A percentile compares a stretch with the other conserved stretches of the same genome.
These are phyloP conservation scores for Diddensiella transvaalensis DNA, from an alignment of 805 yeast species.

Conservation along the genomic window DNA sequence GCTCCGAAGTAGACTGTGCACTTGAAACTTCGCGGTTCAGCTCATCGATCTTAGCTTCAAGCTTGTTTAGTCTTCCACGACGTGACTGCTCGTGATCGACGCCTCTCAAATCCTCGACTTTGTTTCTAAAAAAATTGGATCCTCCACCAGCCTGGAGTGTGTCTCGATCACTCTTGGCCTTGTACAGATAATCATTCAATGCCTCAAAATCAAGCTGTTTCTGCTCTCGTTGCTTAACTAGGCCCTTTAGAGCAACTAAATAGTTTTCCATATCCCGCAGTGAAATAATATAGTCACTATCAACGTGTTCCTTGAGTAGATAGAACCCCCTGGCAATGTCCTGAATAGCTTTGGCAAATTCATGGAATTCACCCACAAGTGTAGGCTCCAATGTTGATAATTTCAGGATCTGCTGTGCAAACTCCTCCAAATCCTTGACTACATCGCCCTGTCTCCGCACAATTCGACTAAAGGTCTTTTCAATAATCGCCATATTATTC, in stretches of 20 bases:
- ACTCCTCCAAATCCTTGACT: conserved; percentile 65
- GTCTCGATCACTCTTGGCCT: conserved; percentile 65
- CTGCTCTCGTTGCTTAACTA: conserved; percentile 82
- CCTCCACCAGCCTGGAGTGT: conserved; percentile 49
- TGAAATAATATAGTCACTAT: conserved; percentile 76
- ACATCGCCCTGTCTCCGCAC: conserved; percentile 70
- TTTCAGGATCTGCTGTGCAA: conserved; percentile 65
- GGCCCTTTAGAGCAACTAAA: conserved; percentile 55
- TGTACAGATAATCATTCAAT: conserved; percentile 68
- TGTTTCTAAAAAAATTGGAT: conserved; percentile 50
- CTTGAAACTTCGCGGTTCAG: conserved; percentile 48
- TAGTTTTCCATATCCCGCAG: conserved; percentile 86
- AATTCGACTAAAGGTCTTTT: conserved; percentile 69
- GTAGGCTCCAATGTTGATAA: conserved; percentile 56
- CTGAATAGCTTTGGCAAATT: conserved; percentile 47
- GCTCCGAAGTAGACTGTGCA: conserved; percentile 49
- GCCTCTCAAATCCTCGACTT: conserved; percentile 60
- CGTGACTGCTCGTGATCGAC: conserved; percentile 56
- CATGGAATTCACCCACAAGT: conserved; percentile 36
- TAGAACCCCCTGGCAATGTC: conserved; percentile 42
- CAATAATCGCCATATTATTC: conserved; percentile 76
- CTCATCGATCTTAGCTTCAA: conserved; percentile 47
- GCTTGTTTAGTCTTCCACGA: conserved; percentile 48
- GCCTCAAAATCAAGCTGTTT: conserved; percentile 90
- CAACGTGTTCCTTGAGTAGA: conserved; percentile 51